A percentile compares a stretch with the other conserved stretches of the same genome.
These are phyloP conservation scores for Kwoniella dendrophila DNA, from an alignment of 768 basidiomycete genomes.

Conservation along the genomic window DNA sequence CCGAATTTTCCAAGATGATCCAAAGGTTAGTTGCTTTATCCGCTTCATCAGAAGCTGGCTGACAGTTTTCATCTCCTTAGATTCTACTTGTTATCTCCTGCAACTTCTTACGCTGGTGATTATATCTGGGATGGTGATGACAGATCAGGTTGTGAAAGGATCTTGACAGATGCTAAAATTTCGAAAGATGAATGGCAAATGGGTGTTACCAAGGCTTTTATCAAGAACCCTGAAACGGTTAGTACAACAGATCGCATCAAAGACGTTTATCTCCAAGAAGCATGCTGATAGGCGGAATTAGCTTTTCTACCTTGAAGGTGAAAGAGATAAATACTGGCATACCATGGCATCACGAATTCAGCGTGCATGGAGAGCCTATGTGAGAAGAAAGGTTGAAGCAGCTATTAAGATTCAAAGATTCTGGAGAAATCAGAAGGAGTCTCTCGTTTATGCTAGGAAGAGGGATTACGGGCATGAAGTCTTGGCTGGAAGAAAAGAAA, in stretches of 20 bases:
- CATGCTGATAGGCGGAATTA: slow-evolving; percentile 49
- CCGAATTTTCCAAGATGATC: slow-evolving; percentile 99
- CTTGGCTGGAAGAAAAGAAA: slow-evolving; percentile 86
- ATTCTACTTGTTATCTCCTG: slow-evolving; percentile 91
- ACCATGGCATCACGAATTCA: slow-evolving; percentile 98
- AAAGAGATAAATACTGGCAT: slow-evolving; percentile 99
- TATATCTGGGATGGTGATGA: slow-evolving; percentile 94
- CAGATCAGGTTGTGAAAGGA: slow-evolving; percentile 86
- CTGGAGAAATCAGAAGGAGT: slow-evolving; percentile 98
- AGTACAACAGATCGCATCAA: slow-evolving; percentile 66
- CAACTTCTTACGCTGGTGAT: slow-evolving; percentile 97
- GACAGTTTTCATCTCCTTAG: slow-evolving; percentile 35
- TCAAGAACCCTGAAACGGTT: slow-evolving; percentile 98
- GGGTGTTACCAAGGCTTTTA: slow-evolving; percentile 98
- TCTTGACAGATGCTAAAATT: slow-evolving; percentile 93
- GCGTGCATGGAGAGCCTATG: slow-evolving; percentile 91
- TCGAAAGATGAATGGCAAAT: slow-evolving; percentile 98
- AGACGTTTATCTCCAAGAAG: slow-evolving; percentile 11
- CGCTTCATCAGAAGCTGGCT: not conserved
- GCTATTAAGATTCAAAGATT: slow-evolving; percentile 93
- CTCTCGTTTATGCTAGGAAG: slow-evolving; percentile 80
- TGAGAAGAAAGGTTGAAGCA: slow-evolving; percentile 93
- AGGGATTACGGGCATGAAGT: slow-evolving; percentile 95
- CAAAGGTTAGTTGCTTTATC: slow-evolving; percentile 63
- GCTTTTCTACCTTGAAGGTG: slow-evolving; percentile 97